A percentile compares a stretch with the other conserved stretches of the same genome.
These are phyloP conservation scores for Naganishia vishniacii DNA, from an alignment of 768 basidiomycete species.

Conservation along the genomic window DNA sequence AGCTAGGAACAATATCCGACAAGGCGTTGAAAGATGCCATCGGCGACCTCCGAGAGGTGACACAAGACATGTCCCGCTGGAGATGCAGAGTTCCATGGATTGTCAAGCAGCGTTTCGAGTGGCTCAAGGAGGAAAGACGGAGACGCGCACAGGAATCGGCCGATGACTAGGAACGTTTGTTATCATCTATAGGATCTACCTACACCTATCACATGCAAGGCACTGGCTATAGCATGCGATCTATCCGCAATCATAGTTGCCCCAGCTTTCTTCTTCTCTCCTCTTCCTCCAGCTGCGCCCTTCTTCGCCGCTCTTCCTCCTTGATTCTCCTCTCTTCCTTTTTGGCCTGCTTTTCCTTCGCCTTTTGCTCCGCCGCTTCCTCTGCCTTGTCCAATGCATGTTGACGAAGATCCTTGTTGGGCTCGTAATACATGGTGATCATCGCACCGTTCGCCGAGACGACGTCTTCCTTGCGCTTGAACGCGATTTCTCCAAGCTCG, in stretches of 20 bases:
- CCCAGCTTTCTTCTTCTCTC: conserved; percentile 31
- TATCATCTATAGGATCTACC: no score
- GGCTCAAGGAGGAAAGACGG: conserved; percentile 5
- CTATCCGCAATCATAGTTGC: not conserved
- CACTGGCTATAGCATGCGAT: no score
- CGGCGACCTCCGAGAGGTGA: not conserved
- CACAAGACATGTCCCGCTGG: conserved; percentile 8
- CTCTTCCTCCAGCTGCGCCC: conserved; percentile 34
- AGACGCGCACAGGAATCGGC: not conserved
- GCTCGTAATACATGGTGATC: conserved; percentile 29
- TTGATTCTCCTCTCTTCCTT: conserved; percentile 37
- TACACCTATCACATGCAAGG: no score
- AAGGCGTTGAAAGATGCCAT: not conserved
- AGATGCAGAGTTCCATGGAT: conserved; percentile 5
- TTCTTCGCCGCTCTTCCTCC: conserved; percentile 35
- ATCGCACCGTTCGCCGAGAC: conserved; percentile 29
- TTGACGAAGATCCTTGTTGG: conserved; percentile 28
- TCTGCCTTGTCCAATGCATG: conserved; percentile 33
- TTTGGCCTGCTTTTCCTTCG: conserved; percentile 32
- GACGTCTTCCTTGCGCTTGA: conserved; percentile 38
- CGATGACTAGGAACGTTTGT: not conserved
- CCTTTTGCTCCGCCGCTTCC: conserved; percentile 31
- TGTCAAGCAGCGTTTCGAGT: conserved; percentile 4
- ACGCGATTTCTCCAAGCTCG: conserved; percentile 32
- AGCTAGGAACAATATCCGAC: not conserved